Base-by-base conservation (phyloP, 768 basidiomycete species). In the Mycena maculata region DNA sequence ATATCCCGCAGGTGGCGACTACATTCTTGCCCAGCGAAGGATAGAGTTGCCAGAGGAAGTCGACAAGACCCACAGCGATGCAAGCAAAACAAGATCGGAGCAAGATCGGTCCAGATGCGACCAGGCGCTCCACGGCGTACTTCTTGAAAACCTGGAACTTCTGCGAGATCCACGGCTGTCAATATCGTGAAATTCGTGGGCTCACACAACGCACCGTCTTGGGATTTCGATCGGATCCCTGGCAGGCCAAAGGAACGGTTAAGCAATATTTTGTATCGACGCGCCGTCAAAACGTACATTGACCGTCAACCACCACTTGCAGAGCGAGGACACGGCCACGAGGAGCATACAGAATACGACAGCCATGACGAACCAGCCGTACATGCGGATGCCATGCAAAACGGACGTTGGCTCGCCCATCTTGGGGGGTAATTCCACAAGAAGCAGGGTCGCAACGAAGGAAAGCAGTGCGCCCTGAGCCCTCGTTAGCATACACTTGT, bases 11-110 rank as follows among this genome's bases (percentile, higher is more conserved):
- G 15, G 39, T 27, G 13, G 56, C 41, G 2, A 44, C 39, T 18
- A 49, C 30, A 11, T n/a, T 15, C 41, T 22, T 22, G 12, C 25
- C 33, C 4, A 65, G 25, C 11, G 49, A 13, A 31, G 63, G 63
- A 38, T 57, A 65, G 18, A 44, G 39, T 13, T 65, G 63, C 63
- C 63, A 65, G 28, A 65, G 45, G 31, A 65, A 58, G 27, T 58
- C 63, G 48, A 52, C 18, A n/a, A 58, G 11, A 22, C 63, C 63
- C 23, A 58, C 30, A 27, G 28, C 55, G 11, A 52, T 44, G 28
- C 27, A 65, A 27, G 44, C 0, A 22, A 25, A 8, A 23, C 42
- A 42, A 1, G 30, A 22, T 1, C 41, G 58, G n/a, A 52, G 16
- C 10, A 58, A 12, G 3, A 25, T 10, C 27, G 56, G 25, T 11